A percentile compares a stretch with the other conserved stretches of the same genome.
Conservation (phyloP, 2,329 filamentous ascomycete genomes). For the Paraphaeosphaeria sporulosa region DNA sequence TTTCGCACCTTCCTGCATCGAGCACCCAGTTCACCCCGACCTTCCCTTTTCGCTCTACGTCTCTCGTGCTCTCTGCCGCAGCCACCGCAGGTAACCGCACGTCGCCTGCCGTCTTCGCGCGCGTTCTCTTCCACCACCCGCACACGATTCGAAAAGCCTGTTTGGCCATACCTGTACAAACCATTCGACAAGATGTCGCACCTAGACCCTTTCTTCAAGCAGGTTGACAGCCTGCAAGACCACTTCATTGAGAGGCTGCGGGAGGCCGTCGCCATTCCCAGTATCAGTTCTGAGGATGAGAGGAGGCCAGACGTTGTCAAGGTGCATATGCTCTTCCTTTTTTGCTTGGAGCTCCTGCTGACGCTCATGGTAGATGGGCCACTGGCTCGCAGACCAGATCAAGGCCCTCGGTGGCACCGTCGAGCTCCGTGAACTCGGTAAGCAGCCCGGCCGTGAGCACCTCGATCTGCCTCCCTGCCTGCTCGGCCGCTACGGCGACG, state of each 20-base stretch:
- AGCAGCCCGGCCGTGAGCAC: slow-evolving; percentile 89
- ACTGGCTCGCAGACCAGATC: slow-evolving; percentile 86
- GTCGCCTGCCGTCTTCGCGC: slow-evolving; percentile 24
- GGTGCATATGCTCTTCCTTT: slow-evolving; percentile 33
- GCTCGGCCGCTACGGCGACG: slow-evolving; percentile 88
- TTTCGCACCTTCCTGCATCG: slow-evolving; percentile 17
- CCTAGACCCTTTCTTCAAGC: slow-evolving; percentile 90
- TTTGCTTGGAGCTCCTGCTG: slow-evolving; percentile 6
- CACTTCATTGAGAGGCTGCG: slow-evolving; percentile 89
- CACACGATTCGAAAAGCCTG: slow-evolving; percentile 13
- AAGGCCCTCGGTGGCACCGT: slow-evolving; percentile 84
- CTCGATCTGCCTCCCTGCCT: slow-evolving; percentile 93
- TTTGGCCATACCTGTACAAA: slow-evolving; percentile 59
- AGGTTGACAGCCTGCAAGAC: slow-evolving; percentile 81
- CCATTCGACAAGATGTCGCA: slow-evolving; percentile 75
- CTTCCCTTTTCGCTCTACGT: slow-evolving; percentile 40
- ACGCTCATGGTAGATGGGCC: slow-evolving; percentile 71
- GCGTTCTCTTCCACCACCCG: slow-evolving; percentile 16
- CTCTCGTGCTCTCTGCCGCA: slow-evolving; percentile 11
- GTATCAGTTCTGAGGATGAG: slow-evolving; percentile 89
- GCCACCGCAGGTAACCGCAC: slow-evolving; percentile 43
- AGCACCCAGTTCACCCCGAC: slow-evolving; percentile 19
- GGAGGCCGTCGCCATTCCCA: slow-evolving; percentile 94
- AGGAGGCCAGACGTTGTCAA: slow-evolving; percentile 90
- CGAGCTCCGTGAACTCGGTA: slow-evolving; percentile 84